Percentiles rank a stretch among this genome's conserved stretches.
Evolutionary conservation across 805 yeast species (phyloP).

Genomic region (Maudiozyma pseudohumilis): DNA sequence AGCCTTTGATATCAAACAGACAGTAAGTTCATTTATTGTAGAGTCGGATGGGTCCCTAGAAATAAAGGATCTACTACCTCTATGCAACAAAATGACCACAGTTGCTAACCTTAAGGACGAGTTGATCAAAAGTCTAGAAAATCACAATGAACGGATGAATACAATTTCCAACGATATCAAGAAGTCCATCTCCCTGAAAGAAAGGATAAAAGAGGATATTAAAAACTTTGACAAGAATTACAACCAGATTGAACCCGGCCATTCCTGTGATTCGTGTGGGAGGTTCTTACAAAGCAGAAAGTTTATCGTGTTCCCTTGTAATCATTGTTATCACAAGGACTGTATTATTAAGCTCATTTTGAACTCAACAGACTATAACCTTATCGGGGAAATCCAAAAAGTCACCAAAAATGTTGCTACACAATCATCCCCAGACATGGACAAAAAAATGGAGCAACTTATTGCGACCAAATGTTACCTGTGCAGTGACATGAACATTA

Average conservation of each 20-base stretch:
- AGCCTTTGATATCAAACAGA: constrained; percentile 22
- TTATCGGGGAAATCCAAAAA: constrained; percentile 51
- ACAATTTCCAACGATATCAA: constrained; percentile 66
- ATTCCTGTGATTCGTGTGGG: constrained; percentile 66
- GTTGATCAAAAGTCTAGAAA: constrained; percentile 67
- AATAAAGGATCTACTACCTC: constrained; percentile 73
- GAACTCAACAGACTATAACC: constrained; percentile 54
- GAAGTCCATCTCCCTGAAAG: constrained; percentile 53
- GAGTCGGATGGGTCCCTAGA: constrained; percentile 43
- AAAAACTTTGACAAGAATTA: constrained; percentile 42
- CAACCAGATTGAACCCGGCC: constrained; percentile 71
- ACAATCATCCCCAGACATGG: constrained; percentile 1
- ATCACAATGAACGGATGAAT: constrained; percentile 55
- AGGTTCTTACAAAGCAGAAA: constrained; percentile 59
- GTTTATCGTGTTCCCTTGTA: constrained; percentile 80
- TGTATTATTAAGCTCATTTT: constrained; percentile 61
- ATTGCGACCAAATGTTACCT: constrained; percentile 58
- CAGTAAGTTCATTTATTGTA: constrained; percentile 30
- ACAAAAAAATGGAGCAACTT: constrained; percentile 45
- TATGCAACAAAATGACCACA: constrained; percentile 74
- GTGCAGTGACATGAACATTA: constrained; percentile 68
- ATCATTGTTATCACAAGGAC: constrained; percentile 81
- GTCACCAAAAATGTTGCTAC: constrained; percentile 18
- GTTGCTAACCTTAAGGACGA: constrained; percentile 80
- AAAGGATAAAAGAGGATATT: constrained; percentile 52